Conservation (phyloP, 2,329 filamentous ascomycete genomes). For the Aspergillus piperis region DNA sequence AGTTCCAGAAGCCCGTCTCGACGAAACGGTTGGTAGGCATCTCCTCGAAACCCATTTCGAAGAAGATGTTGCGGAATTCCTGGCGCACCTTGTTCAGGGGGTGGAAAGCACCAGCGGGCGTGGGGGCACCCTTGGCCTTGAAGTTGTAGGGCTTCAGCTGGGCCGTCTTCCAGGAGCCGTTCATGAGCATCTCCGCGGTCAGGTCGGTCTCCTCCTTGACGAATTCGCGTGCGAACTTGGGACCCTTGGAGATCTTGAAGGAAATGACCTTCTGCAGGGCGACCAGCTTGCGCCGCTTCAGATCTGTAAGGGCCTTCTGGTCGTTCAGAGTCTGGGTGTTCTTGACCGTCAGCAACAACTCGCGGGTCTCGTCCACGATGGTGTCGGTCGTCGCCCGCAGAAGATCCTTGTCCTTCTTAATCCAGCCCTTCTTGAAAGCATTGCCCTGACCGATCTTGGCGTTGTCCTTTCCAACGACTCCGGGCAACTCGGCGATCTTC, state of each 20-base stretch:
- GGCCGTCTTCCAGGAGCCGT: constrained; percentile 87
- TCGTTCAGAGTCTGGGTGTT: constrained; percentile 69
- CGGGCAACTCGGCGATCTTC: constrained; percentile 70
- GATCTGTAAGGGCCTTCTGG: constrained; percentile 72
- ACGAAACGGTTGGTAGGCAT: constrained; percentile 95
- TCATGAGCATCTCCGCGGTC: constrained; percentile 85
- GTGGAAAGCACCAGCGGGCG: constrained; percentile 53
- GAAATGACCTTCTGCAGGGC: constrained; percentile 78
- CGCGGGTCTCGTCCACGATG: constrained; percentile 76
- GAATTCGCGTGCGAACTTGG: constrained; percentile 86
- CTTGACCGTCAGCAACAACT: constrained; percentile 73
- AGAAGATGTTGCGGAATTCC: constrained; percentile 98
- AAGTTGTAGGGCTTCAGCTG: constrained; percentile 85
- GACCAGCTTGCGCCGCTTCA: constrained; percentile 91
- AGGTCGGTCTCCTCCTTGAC: constrained; percentile 92
- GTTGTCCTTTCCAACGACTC: constrained; percentile 49
- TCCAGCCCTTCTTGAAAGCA: constrained; percentile 77
- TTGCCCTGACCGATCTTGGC: constrained; percentile 81
- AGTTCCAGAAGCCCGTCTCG: constrained; percentile 99
- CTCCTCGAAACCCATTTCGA: constrained; percentile 97
- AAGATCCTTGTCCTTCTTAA: constrained; percentile 63
- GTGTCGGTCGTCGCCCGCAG: constrained; percentile 62
- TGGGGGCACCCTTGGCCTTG: constrained; percentile 63
- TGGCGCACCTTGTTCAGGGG: constrained; percentile 87
- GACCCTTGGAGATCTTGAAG: constrained; percentile 81